Evolutionary conservation across 1,284 basidiomycete species (phyloP).

Genomic region (Phellopilus nigrolimitatus): DNA sequence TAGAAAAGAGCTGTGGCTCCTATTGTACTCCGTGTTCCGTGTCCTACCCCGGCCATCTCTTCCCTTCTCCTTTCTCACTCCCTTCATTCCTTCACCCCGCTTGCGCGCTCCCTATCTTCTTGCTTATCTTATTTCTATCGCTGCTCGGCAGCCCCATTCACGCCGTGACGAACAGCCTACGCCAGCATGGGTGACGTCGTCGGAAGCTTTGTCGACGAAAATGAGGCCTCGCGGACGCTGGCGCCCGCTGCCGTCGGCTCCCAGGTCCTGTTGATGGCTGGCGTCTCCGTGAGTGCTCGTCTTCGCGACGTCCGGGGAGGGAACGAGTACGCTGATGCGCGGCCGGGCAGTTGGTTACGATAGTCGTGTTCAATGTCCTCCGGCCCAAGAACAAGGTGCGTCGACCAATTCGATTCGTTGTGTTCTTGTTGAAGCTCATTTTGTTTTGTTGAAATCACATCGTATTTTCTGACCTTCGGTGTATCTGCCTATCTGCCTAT

Average conservation of each 20-base stretch:
- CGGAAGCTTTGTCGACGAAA: constrained; percentile 17
- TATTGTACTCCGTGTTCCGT: no score
- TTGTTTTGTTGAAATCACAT: not conserved
- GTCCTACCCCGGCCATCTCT: no score
- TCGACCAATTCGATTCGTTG: constrained; percentile 5
- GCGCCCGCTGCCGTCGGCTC: constrained; percentile 79
- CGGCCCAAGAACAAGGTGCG: constrained; percentile 59
- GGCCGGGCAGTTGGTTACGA: constrained; percentile 37
- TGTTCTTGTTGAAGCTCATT: not conserved
- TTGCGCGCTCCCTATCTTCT: no score
- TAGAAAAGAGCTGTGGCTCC: no score
- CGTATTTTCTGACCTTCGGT: not conserved
- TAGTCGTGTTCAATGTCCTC: constrained; percentile 60
- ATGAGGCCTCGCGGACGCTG: constrained; percentile 37
- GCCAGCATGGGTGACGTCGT: constrained; percentile 11
- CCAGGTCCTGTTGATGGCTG: constrained; percentile 72
- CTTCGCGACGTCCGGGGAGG: not conserved
- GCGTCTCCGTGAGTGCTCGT: constrained; percentile 52
- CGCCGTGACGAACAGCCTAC: not conserved
- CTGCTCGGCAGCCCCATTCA: no score
- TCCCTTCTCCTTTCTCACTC: not conserved
- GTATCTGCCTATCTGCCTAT: no score
- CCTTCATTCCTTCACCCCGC: not conserved
- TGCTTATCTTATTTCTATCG: not conserved
- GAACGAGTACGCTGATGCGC: not conserved